Evolutionary conservation across 257 asterid genomes (phyloP).

Genomic region (Gynochthodes officinalis): DNA sequence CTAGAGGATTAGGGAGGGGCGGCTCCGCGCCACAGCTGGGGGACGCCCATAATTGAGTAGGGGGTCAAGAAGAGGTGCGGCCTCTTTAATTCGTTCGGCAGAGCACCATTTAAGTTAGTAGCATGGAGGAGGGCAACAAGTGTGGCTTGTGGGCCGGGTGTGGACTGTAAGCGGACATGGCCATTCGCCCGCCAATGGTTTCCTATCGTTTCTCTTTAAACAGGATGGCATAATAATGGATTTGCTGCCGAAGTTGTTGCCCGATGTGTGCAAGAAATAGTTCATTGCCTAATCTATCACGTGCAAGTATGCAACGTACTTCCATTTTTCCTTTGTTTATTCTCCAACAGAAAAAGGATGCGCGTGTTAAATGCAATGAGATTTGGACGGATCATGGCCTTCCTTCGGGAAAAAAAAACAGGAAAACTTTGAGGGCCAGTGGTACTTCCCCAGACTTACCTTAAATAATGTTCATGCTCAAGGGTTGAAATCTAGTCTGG

Average conservation of each 20-base stretch:
- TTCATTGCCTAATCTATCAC: neutral
- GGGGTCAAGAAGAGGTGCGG: neutral
- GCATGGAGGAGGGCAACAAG: neutral
- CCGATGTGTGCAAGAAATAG: neutral
- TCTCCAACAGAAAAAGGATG: neutral
- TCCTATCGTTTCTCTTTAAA: neutral
- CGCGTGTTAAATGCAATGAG: neutral
- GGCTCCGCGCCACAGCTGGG: too few species aligned
- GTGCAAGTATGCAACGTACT: neutral
- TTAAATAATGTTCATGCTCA: neutral
- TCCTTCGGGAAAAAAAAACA: too few species aligned
- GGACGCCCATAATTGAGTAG: neutral
- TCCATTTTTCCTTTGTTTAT: neutral
- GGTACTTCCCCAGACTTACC: neutral
- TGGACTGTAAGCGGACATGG: neutral
- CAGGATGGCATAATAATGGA: neutral
- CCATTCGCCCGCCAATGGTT: neutral
- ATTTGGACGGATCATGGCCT: neutral
- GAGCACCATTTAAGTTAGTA: neutral
- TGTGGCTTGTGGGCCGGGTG: neutral
- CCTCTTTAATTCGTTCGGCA: neutral
- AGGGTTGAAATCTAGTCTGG: too few species aligned
- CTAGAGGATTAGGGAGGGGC: too few species aligned
- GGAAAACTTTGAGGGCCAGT: neutral
- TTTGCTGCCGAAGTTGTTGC: constrained; percentile 7